These are phyloP conservation scores for Stropharia rugosoannulata DNA, from an alignment of 768 basidiomycete genomes.

Conservation along the genomic window DNA sequence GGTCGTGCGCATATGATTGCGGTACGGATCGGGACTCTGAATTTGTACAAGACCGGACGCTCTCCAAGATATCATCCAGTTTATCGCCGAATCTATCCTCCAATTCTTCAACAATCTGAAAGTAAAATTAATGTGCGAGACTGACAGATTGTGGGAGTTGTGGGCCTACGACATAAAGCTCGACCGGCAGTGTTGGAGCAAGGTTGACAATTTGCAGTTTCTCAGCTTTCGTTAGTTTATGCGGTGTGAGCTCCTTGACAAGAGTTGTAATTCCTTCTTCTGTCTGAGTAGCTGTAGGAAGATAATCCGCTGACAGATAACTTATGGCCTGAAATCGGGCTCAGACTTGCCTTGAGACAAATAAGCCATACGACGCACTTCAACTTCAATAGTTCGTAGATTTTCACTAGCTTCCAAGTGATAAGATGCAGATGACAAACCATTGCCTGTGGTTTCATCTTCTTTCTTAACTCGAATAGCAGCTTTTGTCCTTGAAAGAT, in stretches of 20 bases:
- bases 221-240: slow-evolving; percentile 84
- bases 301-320: slow-evolving; percentile 75
- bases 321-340: slow-evolving; percentile 65
- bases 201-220: slow-evolving; percentile 92
- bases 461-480: slow-evolving; percentile 77
- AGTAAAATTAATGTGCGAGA: background rate
- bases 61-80: slow-evolving; percentile 63
- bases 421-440: slow-evolving; percentile 13
- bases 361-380: slow-evolving; percentile 43
- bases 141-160: background rate
- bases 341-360: background rate
- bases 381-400: slow-evolving; percentile 81
- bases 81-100: slow-evolving; percentile 76
- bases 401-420: slow-evolving; percentile 69
- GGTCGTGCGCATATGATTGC: slow-evolving; percentile 5
- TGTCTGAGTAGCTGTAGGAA: slow-evolving; percentile 67
- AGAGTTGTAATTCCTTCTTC: slow-evolving; percentile 63
- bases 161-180: slow-evolving; percentile 81
- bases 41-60: slow-evolving; percentile 39
- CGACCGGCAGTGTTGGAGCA: slow-evolving; percentile 77
- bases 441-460: slow-evolving; percentile 46
- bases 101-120: slow-evolving; percentile 89
- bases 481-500: slow-evolving; percentile 66
- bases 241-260: slow-evolving; percentile 63
- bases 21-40: background rate